phyloP scores from a whole-genome alignment of 805 yeast genomes.

The Komagataella kurtzmanii region DNA sequence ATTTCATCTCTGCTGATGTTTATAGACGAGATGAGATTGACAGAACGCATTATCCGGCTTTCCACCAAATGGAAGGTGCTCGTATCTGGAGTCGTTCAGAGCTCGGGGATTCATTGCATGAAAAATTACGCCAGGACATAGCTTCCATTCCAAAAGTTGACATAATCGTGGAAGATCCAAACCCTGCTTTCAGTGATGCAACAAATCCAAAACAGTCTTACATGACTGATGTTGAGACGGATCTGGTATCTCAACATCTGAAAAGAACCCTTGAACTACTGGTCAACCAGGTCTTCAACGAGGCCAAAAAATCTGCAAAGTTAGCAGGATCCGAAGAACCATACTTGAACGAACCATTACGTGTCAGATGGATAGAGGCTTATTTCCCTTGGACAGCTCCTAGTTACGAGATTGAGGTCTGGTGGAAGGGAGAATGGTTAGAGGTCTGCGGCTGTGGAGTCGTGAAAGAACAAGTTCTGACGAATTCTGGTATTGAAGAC shows the following conservation, averaged over 20 bases:
- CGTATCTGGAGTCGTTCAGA: constrained; percentile 58
- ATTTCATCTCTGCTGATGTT: constrained; percentile 89
- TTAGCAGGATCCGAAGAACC: constrained; percentile 47
- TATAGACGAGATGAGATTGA: constrained; percentile 93
- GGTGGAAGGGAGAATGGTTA: constrained; percentile 98
- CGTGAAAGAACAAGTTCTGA: constrained; percentile 64
- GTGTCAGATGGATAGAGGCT: constrained; percentile 89
- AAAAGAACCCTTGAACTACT: constrained; percentile 77
- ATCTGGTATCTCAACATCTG: constrained; percentile 60
- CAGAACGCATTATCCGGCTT: constrained; percentile 91
- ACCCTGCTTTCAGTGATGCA: constrained; percentile 34
- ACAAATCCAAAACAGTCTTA: constrained; percentile 71
- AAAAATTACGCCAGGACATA: constrained; percentile 42
- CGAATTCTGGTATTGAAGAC: constrained; percentile 54
- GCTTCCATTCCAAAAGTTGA: constrained; percentile 51
- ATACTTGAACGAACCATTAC: constrained; percentile 60
- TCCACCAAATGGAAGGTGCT: constrained; percentile 98
- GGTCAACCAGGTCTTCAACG: constrained; percentile 71
- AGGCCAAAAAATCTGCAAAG: constrained; percentile 50
- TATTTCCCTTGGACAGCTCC: constrained; percentile 98
- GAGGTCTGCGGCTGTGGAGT: constrained; percentile 96
- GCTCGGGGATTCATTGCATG: constrained; percentile 19
- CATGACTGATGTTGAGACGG: constrained; percentile 59
- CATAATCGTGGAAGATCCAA: constrained; percentile 67
- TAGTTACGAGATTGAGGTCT: constrained; percentile 95